Conservation (phyloP, 2,329 filamentous ascomycete species). For the Talaromyces sp. region DNA sequence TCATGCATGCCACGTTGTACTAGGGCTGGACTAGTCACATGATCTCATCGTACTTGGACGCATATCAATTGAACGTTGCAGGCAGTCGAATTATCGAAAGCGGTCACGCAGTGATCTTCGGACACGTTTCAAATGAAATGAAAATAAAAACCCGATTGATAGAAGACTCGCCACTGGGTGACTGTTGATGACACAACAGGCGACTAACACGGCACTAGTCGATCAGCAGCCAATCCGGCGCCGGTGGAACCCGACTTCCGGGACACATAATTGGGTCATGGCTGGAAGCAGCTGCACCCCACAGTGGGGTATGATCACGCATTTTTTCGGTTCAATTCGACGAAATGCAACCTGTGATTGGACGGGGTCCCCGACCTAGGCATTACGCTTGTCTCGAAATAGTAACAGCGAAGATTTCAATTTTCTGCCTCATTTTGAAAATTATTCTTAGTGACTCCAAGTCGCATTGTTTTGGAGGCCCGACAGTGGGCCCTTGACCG, state of each 20-base stretch:
- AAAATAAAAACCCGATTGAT: neutral
- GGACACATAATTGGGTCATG: neutral
- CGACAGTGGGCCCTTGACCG: neutral
- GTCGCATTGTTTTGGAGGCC: neutral
- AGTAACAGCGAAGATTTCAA: neutral
- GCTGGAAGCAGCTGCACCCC: slow-evolving; percentile 1
- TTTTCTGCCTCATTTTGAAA: neutral
- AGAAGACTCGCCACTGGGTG: neutral
- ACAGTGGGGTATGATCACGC: neutral
- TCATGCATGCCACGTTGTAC: neutral
- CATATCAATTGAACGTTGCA: too few relatives aligned
- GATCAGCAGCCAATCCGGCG: neutral
- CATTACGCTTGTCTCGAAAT: neutral
- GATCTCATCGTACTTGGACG: neutral
- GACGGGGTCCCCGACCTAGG: neutral
- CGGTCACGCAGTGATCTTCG: neutral
- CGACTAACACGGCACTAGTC: neutral
- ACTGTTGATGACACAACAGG: neutral
- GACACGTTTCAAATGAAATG: neutral
- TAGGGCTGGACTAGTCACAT: neutral
- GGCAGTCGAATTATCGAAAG: too few relatives aligned
- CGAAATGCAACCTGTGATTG: neutral
- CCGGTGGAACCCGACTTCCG: slow-evolving; percentile 1
- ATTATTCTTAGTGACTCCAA: too few relatives aligned
- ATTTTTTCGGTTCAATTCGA: neutral